Evolutionary conservation across 2,329 filamentous ascomycete genomes (phyloP).

Genomic region (Clonostachys sp.): DNA sequence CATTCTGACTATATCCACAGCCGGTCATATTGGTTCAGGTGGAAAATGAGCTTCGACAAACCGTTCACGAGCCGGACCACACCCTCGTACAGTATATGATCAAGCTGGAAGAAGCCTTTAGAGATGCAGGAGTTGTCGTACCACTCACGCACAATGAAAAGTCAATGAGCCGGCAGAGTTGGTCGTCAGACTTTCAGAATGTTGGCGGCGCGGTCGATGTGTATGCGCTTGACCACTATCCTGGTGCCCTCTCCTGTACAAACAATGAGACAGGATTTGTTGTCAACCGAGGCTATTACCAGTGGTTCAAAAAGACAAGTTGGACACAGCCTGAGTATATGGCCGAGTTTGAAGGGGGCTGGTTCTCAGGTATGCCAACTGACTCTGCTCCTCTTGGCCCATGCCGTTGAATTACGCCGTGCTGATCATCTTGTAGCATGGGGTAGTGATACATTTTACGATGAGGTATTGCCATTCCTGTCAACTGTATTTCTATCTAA

Average conservation of each 20-base stretch:
- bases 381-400: no score
- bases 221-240: constrained; percentile 46
- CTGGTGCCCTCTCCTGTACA: constrained; percentile 47
- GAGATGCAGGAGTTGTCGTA: constrained; percentile 52
- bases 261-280: no score
- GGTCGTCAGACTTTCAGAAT: constrained; percentile 32
- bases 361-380: no score
- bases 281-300: no score
- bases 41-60: constrained; percentile 48
- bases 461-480: no score
- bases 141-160: constrained; percentile 56
- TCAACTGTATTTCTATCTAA: no score
- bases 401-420: no score
- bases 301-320: no score
- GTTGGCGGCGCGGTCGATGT: constrained; percentile 52
- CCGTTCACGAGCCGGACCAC: constrained; percentile 33
- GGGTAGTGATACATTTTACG: no score
- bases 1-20: no score
- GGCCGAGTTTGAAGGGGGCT: constrained; percentile 3
- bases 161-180: constrained; percentile 33
- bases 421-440: no score
- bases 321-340: constrained; percentile 1
- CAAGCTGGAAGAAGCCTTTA: constrained; percentile 43
- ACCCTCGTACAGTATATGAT: constrained; percentile 52
- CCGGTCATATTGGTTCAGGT: constrained; percentile 24